A percentile compares a stretch with the other conserved stretches of the same genome.
Evolutionary conservation across 148 eudicot genomes (phyloP).

Genomic region (Nyssa sinensis): DNA sequence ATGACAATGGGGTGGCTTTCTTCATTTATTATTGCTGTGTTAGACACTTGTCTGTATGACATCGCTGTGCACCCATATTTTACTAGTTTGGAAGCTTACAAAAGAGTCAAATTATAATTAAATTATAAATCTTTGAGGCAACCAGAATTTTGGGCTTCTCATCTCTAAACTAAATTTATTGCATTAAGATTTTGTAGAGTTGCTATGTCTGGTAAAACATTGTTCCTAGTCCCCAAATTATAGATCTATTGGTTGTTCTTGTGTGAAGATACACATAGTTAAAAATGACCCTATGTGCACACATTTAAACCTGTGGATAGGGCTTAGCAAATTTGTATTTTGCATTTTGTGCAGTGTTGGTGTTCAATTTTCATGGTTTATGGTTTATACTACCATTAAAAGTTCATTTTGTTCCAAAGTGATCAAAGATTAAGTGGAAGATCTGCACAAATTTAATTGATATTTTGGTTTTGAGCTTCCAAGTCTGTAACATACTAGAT

Average conservation of each 20-base stretch:
- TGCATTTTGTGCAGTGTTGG: not conserved
- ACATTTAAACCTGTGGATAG: not conserved
- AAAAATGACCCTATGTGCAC: not conserved
- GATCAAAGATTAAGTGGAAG: not conserved
- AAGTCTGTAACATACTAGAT: not conserved
- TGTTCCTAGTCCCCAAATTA: not conserved
- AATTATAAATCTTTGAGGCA: no score
- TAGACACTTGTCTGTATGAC: no score
- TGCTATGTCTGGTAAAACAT: not conserved
- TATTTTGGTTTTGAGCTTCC: not conserved
- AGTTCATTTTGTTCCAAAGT: not conserved
- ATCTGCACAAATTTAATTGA: not conserved
- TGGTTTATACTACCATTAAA: not conserved
- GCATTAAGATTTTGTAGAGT: no score
- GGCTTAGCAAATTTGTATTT: not conserved
- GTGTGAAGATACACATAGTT: no score
- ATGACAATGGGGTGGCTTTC: no score
- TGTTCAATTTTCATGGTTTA: not conserved
- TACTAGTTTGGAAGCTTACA: no score
- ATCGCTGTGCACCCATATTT: no score
- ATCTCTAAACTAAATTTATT: no score
- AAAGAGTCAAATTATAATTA: no score
- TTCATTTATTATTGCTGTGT: no score
- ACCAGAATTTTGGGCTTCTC: no score
- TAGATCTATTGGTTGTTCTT: not conserved